Conservation (phyloP, 1,284 basidiomycete species). For the Ceratobasidium sp. region DNA sequence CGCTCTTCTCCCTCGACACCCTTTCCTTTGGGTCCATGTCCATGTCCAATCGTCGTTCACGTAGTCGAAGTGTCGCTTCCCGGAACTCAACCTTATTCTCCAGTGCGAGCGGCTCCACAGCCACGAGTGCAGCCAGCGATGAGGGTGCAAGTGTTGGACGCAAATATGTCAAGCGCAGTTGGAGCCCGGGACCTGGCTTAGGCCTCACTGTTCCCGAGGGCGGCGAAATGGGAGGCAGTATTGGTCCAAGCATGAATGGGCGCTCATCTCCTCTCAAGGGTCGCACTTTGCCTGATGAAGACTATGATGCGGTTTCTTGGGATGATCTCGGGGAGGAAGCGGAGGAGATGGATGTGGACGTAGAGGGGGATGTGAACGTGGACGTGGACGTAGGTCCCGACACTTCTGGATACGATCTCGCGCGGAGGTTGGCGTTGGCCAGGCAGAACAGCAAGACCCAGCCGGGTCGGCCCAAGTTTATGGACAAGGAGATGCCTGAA, state of each 20-base stretch:
- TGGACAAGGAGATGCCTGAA: conserved; percentile 55
- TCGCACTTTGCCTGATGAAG: conserved; percentile 35
- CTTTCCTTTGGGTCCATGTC: conserved; percentile 62
- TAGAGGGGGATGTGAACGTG: conserved; percentile 59
- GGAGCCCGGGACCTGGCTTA: conserved; percentile 36
- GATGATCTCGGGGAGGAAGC: conserved; percentile 56
- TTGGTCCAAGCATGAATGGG: conserved; percentile 2
- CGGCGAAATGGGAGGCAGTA: not conserved
- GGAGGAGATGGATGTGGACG: conserved; percentile 49
- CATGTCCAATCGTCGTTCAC: conserved; percentile 44
- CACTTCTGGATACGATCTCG: conserved; percentile 76
- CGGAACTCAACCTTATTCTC: conserved; percentile 40
- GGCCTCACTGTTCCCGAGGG: conserved; percentile 16
- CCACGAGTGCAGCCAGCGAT: conserved; percentile 23
- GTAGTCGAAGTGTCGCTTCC: conserved; percentile 39
- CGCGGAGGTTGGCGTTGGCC: conserved; percentile 78
- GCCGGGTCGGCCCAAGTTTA: conserved; percentile 49
- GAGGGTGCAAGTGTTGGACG: conserved; percentile 31
- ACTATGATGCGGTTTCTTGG: conserved; percentile 33
- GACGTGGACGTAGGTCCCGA: conserved; percentile 38
- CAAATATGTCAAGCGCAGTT: conserved; percentile 36
- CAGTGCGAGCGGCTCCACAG: conserved; percentile 30
- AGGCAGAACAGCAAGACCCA: conserved; percentile 83
- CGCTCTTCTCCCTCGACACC: conserved; percentile 84
- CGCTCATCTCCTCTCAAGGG: conserved; percentile 39